Evolutionary conservation across 305 asterid genomes (phyloP).

Genomic region (Solanum aculeatissimum): DNA sequence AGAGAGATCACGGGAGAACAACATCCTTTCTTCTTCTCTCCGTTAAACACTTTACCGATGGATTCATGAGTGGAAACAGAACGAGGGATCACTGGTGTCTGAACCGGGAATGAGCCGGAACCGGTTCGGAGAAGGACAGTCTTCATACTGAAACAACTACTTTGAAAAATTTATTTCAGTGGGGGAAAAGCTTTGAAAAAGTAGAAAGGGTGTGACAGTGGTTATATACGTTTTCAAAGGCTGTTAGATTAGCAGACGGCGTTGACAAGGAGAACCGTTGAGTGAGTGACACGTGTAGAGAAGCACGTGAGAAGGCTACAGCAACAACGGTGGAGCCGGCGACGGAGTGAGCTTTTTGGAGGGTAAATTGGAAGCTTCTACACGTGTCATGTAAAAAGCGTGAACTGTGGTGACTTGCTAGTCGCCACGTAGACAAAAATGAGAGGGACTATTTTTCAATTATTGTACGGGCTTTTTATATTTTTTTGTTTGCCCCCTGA

Average conservation of each 20-base stretch:
- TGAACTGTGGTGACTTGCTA: background rate
- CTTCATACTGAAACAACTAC: constrained; percentile 3
- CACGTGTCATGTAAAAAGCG: background rate
- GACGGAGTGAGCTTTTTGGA: background rate
- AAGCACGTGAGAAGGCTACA: background rate
- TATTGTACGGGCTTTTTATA: background rate
- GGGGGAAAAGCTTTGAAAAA: background rate
- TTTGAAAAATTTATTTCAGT: background rate
- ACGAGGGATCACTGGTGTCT: background rate
- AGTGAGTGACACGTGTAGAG: background rate
- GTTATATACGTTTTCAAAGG: background rate
- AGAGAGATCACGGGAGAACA: constrained; percentile 11
- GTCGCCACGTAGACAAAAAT: background rate
- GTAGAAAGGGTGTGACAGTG: background rate
- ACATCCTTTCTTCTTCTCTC: constrained; percentile 1
- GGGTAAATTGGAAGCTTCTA: background rate
- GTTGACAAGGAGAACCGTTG: background rate
- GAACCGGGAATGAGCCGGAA: constrained; percentile 29
- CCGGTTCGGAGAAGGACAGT: constrained; percentile 36
- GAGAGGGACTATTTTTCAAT: background rate
- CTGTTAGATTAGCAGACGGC: background rate
- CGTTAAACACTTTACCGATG: background rate
- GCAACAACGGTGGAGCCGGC: background rate
- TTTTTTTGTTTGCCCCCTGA: background rate
- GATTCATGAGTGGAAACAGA: constrained; percentile 8